Conservation (phyloP, 306 rosid genomes). For the Rosa lucieae region DNA sequence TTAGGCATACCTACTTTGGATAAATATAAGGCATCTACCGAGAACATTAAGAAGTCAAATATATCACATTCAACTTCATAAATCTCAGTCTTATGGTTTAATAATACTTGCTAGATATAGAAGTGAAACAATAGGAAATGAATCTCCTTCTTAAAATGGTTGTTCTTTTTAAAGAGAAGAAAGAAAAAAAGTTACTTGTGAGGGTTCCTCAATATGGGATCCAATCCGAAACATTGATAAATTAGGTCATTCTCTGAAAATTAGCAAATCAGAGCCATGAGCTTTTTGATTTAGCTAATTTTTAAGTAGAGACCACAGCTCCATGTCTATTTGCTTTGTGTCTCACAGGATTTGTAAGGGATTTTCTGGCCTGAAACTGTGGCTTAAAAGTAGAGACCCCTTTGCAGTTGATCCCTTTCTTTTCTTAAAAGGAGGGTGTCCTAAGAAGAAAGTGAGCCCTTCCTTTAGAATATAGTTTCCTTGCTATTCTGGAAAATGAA, state of each 20-base stretch:
- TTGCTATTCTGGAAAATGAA: not conserved
- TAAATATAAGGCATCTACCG: slow-evolving; percentile 2
- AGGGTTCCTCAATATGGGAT: not conserved
- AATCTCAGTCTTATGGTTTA: not conserved
- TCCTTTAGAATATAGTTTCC: not conserved
- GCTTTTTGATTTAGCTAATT: not conserved
- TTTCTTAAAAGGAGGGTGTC: not conserved
- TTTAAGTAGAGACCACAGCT: not conserved
- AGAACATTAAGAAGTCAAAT: not conserved
- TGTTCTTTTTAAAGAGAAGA: not conserved
- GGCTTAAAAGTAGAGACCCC: not conserved
- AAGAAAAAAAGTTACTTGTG: not conserved
- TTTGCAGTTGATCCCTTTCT: not conserved
- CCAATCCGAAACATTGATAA: not conserved
- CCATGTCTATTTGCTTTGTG: not conserved
- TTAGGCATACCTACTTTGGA: slow-evolving; percentile 9
- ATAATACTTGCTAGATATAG: not conserved
- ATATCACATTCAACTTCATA: not conserved
- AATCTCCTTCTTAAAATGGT: not conserved
- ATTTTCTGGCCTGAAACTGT: not conserved
- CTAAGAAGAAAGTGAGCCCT: not conserved
- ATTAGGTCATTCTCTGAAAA: not conserved
- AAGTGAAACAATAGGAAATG: not conserved
- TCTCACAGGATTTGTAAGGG: not conserved
- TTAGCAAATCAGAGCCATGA: not conserved